phyloP scores from a whole-genome alignment of 768 basidiomycete species.

The Mycena metata region DNA sequence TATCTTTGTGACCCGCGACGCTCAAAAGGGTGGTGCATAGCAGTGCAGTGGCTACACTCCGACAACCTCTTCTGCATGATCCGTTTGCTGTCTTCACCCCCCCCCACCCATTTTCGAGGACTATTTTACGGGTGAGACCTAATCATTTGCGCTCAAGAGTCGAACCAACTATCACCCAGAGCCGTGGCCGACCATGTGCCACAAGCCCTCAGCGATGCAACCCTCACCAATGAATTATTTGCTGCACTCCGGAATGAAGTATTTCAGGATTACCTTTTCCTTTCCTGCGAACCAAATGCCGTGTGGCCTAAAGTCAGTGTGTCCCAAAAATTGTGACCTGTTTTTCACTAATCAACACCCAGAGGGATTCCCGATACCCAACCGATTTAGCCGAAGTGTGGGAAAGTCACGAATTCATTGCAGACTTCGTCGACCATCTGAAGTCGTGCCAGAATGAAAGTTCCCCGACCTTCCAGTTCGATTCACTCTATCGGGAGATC shows the following conservation, averaged over 20 bases:
- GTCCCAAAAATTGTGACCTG: background rate
- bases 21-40: too few relatives aligned
- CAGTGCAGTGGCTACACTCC: too few relatives aligned
- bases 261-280: too few relatives aligned
- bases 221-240: too few relatives aligned
- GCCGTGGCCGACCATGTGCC: too few relatives aligned
- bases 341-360: background rate
- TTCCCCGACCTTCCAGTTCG: background rate
- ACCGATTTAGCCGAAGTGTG: constrained; percentile 5
- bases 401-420: background rate
- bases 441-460: too few relatives aligned
- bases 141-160: too few relatives aligned
- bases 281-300: too few relatives aligned
- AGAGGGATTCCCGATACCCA: background rate
- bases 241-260: background rate
- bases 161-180: background rate
- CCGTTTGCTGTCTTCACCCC: background rate
- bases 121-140: background rate
- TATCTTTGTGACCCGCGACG: too few relatives aligned
- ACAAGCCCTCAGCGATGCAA: too few relatives aligned
- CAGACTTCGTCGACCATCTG: background rate
- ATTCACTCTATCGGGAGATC: background rate
- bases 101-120: background rate
- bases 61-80: too few relatives aligned
- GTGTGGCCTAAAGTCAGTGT: too few relatives aligned